Conservation (phyloP, 768 basidiomycete species). For the Atractiella rhizophila region DNA sequence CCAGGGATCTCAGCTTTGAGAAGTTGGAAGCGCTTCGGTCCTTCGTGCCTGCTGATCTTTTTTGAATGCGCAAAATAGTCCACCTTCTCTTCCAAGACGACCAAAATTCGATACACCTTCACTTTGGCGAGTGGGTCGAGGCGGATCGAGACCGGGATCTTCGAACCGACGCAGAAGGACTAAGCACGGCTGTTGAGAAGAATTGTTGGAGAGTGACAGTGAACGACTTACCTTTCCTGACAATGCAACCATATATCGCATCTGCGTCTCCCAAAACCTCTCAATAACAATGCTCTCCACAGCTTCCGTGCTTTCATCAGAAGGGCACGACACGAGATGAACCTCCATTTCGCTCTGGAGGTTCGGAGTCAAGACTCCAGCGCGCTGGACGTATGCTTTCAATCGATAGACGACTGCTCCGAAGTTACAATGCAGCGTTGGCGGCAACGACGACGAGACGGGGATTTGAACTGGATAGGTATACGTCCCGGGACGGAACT, state of each 20-base stretch:
- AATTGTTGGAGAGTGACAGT: neutral
- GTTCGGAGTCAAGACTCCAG: conserved; percentile 52
- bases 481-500: conserved; percentile 53
- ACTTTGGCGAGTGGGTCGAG: conserved; percentile 63
- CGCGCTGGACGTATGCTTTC: conserved; percentile 56
- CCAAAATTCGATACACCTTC: conserved; percentile 46
- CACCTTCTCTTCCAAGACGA: conserved; percentile 58
- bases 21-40: conserved; percentile 34
- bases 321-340: conserved; percentile 43
- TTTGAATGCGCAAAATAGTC: conserved; percentile 51
- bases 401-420: conserved; percentile 57
- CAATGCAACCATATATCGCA: conserved; percentile 19
- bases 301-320: conserved; percentile 67
- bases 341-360: conserved; percentile 46
- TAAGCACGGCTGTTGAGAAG: conserved; percentile 34
- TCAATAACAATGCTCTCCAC: conserved; percentile 53
- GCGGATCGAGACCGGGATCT: conserved; percentile 50
- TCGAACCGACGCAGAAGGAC: conserved; percentile 58
- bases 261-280: conserved; percentile 67
- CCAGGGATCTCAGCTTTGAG: conserved; percentile 38
- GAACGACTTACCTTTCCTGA: conserved; percentile 11
- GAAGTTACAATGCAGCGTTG: conserved; percentile 44
- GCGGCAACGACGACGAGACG: conserved; percentile 53
- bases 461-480: conserved; percentile 81
- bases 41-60: conserved; percentile 44